Evolutionary conservation across 345 rosid genomes (phyloP).

Genomic region (Eucalyptus melliodora): DNA sequence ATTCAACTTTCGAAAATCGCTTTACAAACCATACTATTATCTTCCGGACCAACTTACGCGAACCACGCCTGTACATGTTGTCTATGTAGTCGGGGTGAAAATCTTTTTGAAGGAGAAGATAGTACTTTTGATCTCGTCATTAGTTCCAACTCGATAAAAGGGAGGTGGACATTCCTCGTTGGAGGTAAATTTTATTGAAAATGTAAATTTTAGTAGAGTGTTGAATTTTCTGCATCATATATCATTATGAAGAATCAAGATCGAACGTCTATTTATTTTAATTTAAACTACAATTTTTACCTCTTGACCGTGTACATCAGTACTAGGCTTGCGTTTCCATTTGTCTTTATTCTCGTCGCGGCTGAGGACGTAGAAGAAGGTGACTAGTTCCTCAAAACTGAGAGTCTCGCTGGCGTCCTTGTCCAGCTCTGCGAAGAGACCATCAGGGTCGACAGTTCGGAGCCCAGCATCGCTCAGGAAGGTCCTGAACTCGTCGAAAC

Average conservation of each 20-base stretch:
- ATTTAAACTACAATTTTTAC: background rate
- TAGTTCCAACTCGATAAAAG: background rate
- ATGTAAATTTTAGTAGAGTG: background rate
- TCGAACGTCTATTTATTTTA: background rate
- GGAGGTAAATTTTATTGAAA: background rate
- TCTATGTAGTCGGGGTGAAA: background rate
- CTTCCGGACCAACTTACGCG: background rate
- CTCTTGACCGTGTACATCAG: background rate
- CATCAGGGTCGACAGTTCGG: background rate
- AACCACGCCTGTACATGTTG: background rate
- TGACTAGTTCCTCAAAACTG: background rate
- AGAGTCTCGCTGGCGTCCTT: background rate
- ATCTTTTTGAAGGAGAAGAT: background rate
- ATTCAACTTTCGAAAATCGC: background rate
- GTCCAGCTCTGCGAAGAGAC: background rate
- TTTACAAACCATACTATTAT: background rate
- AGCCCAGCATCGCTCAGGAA: background rate
- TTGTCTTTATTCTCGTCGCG: background rate
- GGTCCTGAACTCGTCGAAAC: background rate
- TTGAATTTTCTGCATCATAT: background rate
- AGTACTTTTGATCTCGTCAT: too few relatives aligned
- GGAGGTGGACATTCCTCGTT: background rate
- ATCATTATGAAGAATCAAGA: background rate
- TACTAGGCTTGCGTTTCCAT: accelerated
- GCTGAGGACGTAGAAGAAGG: background rate